These are phyloP conservation scores for Leucogyrophana mollusca DNA, from an alignment of 768 basidiomycete species.

Conservation along the genomic window DNA sequence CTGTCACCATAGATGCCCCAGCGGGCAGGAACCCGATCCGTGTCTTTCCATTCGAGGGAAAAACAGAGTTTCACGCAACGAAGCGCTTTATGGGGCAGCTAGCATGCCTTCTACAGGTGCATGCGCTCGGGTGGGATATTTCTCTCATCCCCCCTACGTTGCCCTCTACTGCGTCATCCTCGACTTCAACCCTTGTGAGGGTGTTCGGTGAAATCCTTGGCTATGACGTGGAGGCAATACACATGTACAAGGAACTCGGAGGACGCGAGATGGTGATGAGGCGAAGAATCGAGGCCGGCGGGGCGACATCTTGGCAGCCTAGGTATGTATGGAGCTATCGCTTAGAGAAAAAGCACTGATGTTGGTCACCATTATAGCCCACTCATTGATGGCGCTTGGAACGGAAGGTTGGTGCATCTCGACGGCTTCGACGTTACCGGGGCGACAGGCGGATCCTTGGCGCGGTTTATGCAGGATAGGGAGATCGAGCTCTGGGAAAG, in stretches of 20 bases:
- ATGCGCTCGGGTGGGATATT: constrained; percentile 65
- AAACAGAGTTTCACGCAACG: constrained; percentile 44
- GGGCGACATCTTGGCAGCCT: constrained; percentile 53
- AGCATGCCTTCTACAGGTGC: constrained; percentile 59
- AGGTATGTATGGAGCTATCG: constrained; percentile 40
- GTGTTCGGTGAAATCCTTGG: constrained; percentile 57
- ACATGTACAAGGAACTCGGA: constrained; percentile 69
- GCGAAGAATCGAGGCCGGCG: constrained; percentile 52
- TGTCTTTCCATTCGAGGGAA: constrained; percentile 42
- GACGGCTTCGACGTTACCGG: constrained; percentile 65
- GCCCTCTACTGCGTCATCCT: constrained; percentile 61
- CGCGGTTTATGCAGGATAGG: constrained; percentile 57
- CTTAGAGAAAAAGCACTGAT: neutral
- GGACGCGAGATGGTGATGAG: constrained; percentile 67
- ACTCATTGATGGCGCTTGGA: constrained; percentile 58
- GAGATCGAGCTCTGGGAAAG: constrained; percentile 67
- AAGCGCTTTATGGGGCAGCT: constrained; percentile 55
- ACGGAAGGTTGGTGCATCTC: constrained; percentile 56
- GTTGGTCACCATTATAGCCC: constrained; percentile 31
- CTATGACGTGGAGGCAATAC: constrained; percentile 57
- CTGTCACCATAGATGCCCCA: constrained; percentile 40
- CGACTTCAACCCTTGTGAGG: constrained; percentile 54
- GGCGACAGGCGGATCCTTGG: constrained; percentile 60
- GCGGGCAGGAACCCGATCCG: constrained; percentile 47
- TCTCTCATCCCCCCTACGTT: constrained; percentile 57